These are phyloP conservation scores for Coffea eugenioides DNA, from an alignment of 257 asterid species.

Conservation along the genomic window DNA sequence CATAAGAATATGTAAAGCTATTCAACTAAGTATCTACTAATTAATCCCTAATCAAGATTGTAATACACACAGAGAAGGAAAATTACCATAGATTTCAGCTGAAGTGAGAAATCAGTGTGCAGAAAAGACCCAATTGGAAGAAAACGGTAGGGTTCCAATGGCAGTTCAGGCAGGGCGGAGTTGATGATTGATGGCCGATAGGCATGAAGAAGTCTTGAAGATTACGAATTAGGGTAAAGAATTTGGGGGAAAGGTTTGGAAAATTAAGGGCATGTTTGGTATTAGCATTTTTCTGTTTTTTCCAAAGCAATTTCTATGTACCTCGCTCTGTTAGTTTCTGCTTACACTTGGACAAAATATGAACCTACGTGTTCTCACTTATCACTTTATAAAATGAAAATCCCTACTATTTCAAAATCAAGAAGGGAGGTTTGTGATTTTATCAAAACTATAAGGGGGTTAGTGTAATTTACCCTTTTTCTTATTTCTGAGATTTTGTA, in stretches of 20 bases:
- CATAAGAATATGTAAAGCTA: background rate
- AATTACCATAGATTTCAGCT: slow-evolving; percentile 3
- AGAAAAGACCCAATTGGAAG: background rate
- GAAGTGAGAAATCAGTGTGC: background rate
- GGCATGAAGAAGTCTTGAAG: slow-evolving; percentile 5
- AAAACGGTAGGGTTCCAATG: background rate
- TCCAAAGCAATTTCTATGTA: too few relatives aligned
- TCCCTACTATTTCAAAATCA: too few relatives aligned
- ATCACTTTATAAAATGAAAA: too few relatives aligned
- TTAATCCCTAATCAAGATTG: background rate
- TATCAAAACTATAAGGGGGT: too few relatives aligned
- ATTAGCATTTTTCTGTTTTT: background rate
- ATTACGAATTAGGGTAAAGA: slow-evolving; percentile 28
- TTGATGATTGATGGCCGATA: background rate
- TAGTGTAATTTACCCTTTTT: too few relatives aligned
- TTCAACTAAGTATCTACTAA: background rate
- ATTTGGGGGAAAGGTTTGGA: slow-evolving; percentile 1
- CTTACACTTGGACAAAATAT: background rate
- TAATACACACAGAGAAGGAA: background rate
- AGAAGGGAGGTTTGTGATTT: too few relatives aligned
- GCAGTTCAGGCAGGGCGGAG: slow-evolving; percentile 1
- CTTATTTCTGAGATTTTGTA: too few relatives aligned
- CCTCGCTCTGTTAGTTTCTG: too few relatives aligned
- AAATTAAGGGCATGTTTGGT: slow-evolving; percentile 22
- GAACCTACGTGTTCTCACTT: background rate